Evolutionary conservation across 108 stramenopile genomes (phyloP).

Genomic region (Nitzschia inconspicua): DNA sequence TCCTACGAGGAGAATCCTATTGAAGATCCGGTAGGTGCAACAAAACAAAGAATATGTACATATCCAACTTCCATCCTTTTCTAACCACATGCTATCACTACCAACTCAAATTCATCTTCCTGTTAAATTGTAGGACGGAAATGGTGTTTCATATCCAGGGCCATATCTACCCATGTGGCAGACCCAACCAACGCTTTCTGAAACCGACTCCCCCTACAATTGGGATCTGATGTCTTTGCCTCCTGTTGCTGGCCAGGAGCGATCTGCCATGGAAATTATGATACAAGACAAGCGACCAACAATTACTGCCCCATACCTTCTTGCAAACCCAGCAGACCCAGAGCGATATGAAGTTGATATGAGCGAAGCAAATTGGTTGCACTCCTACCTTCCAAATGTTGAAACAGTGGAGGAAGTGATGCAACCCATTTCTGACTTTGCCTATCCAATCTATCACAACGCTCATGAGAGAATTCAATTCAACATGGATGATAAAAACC

Average conservation of each 20-base stretch:
- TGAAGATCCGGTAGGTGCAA: too few relatives aligned
- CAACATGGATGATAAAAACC: not conserved
- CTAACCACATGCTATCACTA: too few relatives aligned
- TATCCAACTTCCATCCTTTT: too few relatives aligned
- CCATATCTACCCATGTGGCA: not conserved
- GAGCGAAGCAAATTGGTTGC: conserved; percentile 3
- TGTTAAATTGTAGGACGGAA: not conserved
- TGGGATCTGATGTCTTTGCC: not conserved
- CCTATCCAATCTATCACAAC: not conserved
- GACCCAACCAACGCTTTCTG: conserved; percentile 33
- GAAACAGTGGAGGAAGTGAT: not conserved
- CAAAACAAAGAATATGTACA: too few relatives aligned
- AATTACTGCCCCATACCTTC: conserved; percentile 9
- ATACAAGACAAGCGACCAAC: not conserved
- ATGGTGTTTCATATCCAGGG: not conserved
- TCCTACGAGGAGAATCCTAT: too few relatives aligned
- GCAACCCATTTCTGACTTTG: not conserved
- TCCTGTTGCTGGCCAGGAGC: not conserved
- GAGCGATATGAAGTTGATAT: not conserved
- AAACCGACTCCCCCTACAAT: not conserved
- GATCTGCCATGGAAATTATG: not conserved
- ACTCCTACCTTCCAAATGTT: not conserved
- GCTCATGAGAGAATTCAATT: not conserved
- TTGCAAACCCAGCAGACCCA: conserved; percentile 2
- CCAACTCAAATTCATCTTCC: too few relatives aligned